Evolutionary conservation across 257 asterid genomes (phyloP).

Genomic region (Petrea volubilis): DNA sequence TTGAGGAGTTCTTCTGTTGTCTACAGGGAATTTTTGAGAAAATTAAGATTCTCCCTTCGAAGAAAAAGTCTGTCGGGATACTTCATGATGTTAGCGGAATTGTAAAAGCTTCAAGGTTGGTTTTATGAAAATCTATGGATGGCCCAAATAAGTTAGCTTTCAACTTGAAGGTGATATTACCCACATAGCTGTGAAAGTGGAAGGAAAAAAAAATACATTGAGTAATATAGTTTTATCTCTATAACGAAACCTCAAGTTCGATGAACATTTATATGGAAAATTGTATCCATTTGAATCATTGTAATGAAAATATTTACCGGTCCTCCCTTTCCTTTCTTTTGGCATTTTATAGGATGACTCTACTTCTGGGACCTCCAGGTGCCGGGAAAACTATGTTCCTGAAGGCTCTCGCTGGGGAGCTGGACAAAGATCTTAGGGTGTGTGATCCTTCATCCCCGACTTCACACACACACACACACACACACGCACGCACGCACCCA

Average conservation of each 20-base stretch:
- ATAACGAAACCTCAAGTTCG: not conserved
- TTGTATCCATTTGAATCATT: not conserved
- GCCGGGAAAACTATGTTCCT: conserved; percentile 84
- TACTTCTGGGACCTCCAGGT: conserved; percentile 97
- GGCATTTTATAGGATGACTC: conserved; percentile 69
- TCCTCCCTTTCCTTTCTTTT: not conserved
- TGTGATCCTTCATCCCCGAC: not conserved
- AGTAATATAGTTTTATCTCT: not conserved
- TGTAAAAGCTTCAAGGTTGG: conserved; percentile 85
- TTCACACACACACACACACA: too few relatives aligned
- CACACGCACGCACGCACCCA: too few relatives aligned
- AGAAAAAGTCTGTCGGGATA: conserved; percentile 68
- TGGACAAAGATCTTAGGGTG: conserved; percentile 57
- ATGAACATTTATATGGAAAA: not conserved
- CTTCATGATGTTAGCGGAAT: conserved; percentile 73
- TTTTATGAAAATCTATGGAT: not conserved
- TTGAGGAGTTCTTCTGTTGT: not conserved
- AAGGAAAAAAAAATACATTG: not conserved
- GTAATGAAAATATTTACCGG: not conserved
- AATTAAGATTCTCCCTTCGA: conserved; percentile 76
- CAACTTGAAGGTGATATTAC: not conserved
- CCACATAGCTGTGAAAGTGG: not conserved
- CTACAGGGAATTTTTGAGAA: conserved; percentile 66
- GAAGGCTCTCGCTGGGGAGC: conserved; percentile 79
- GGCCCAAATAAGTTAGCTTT: not conserved